Evolutionary conservation across 2,329 filamentous ascomycete genomes (phyloP), one percentile per base, ranked within the genome.

Genomic region (Sordariomycetes sp.): DNA sequence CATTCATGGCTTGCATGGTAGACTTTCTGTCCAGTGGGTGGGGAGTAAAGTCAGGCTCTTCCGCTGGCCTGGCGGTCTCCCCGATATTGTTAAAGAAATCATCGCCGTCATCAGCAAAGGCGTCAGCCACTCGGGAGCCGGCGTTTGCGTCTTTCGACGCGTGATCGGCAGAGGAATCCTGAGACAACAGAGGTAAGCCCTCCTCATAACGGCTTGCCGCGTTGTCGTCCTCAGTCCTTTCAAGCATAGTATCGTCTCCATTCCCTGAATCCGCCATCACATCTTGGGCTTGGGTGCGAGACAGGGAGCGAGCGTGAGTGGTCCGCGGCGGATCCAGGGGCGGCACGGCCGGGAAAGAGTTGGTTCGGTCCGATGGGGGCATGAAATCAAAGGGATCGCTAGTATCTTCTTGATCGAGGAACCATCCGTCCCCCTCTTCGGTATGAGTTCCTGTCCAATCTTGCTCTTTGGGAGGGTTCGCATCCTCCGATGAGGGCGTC

Each of bases 151-250:
- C 57, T 62, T 65, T 35, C 59, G 59, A 39, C 10, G 50, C 56
- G n/a, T 55, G 53, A 42, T 60, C 59, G 48, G 70, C 62, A 2
- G 65, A 57, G 54, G 72, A 67, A 22, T 50, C 20, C n/a, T 50
- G 45, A 10, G 45, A 75, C 72, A 82, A 81, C 59, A 90, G 68
- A 1, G 86, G 85, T 4, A 89, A 59, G 0, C 86, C 86, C 69
- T 90, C 86, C 59, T 87, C 85, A 61, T 78, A 89, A 52, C 86
- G 79, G 25, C 79, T 78, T 28, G 85, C 79, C 45, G 45, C 45
- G 20, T 5, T 50, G n/a, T 50, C 45, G 22, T 50, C 22, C 1
- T 73, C 68, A 1, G 66, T 22, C 20, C 25, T 28, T 13, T 39
- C 60, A 50, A 68, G 72, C 24, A 69, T 65, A 1, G 76, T 60